Conservation (phyloP, 257 asterid species). For the Avicennia marina region DNA sequence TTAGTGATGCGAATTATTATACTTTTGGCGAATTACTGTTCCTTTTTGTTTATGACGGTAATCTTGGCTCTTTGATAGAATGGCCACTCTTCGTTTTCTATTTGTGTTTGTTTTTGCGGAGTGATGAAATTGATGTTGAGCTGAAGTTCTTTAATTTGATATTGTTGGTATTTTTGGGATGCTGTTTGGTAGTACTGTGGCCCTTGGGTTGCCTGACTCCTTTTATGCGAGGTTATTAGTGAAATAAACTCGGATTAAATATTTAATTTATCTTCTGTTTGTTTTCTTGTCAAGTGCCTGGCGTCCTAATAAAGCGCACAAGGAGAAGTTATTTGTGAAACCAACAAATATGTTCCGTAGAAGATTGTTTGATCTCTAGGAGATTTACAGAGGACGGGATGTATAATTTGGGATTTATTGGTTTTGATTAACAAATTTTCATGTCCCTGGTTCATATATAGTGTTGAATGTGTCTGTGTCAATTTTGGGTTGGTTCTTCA, state of each 20-base stretch:
- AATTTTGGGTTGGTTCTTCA: not conserved
- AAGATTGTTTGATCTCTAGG: conserved; percentile 7
- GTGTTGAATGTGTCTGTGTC: not conserved
- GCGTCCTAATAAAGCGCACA: not conserved
- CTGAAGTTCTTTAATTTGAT: conserved; percentile 13
- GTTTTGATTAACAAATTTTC: not conserved
- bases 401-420: conserved; percentile 11
- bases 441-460: conserved; percentile 1
- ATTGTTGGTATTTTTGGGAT: conserved; percentile 2
- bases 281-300: not conserved
- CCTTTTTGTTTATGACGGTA: not conserved
- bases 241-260: no score
- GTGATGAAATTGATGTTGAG: conserved; percentile 23
- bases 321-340: not conserved
- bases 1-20: conserved; percentile 15
- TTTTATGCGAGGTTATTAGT: not conserved
- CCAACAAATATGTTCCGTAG: conserved; percentile 9
- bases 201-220: conserved; percentile 14
- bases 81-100: not conserved
- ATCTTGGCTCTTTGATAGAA: not conserved
- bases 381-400: not conserved
- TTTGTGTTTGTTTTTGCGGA: conserved; percentile 11
- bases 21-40: conserved; percentile 7
- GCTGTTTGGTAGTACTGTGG: conserved; percentile 20
- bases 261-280: not conserved